Evolutionary conservation across 495 filamentous ascomycete genomes (phyloP), one percentile per base, ranked within the genome.

Genomic region (Hypoxylon crocopeplum): DNA sequence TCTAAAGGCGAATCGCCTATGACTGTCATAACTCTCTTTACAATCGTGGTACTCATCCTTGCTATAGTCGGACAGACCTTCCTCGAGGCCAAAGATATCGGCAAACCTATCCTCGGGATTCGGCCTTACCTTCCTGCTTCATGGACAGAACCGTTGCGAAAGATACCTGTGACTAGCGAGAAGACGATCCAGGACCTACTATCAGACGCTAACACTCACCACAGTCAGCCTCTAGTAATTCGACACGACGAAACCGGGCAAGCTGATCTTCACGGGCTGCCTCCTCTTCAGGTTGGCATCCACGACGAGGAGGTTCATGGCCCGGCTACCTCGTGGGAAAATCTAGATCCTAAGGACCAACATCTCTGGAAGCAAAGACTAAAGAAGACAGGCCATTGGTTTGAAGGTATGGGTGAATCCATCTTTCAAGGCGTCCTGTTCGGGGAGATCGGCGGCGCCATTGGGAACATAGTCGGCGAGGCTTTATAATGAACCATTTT

Each of bases 371-470:
- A 87, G 76, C 69, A 79, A 59, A 80, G 78, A 62, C 75, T 96
- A 33, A 79, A 79, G 52, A 75, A 84, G 51, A 86, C 89, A 2
- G 91, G 90, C 3, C 79, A 90, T 46, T 93, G 90, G 90, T 78
- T 81, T 4, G 81, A 82, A 49, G 82, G 82, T 30, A 82, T 92
- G 72, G 88, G 88, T 1, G 89, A 91, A 72, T 80, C 78, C 25
- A 80, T 94, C 10, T 79, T 94, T 29, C 80, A 86, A 69, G 85
- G 88, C 5, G 79, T 96, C 5, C 70, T 95, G 38, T 95, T 95
- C 75, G 81, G 84, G 16, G 82, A 90, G 72, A 74, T 84, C 46
- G 88, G 79, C 48, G 84, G 78, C 16, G 60, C 77, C 5, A 76
- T 89, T 45, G 84, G 80, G 3, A 73, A 73, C 19, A 72, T 75